Evolutionary conservation across 495 filamentous ascomycete species (phyloP).

Genomic region (Astrothelium subdiscretum): DNA sequence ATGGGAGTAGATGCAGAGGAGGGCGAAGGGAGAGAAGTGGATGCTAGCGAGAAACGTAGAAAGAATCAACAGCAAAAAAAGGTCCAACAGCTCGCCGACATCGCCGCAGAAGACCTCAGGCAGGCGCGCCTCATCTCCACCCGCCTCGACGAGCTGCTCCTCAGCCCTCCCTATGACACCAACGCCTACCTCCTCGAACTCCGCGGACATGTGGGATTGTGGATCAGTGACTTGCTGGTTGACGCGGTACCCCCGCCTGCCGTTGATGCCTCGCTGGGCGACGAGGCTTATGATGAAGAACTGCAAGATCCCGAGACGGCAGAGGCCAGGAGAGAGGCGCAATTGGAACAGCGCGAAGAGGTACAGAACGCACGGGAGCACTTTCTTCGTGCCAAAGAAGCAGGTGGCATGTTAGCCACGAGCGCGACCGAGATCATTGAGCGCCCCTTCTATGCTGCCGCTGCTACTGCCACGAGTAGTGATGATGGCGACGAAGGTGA

Average conservation of each 20-base stretch:
- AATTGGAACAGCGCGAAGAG: not conserved
- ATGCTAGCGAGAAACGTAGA: too few species aligned
- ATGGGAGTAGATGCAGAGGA: too few species aligned
- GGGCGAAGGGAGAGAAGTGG: too few species aligned
- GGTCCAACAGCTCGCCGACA: slow-evolving; percentile 9
- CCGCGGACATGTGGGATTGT: slow-evolving; percentile 55
- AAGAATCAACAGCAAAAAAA: too few species aligned
- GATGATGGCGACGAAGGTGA: not conserved
- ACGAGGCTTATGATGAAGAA: too few species aligned
- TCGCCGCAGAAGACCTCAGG: slow-evolving; percentile 25
- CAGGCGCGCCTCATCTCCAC: slow-evolving; percentile 45
- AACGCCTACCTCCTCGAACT: slow-evolving; percentile 47
- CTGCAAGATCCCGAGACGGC: not conserved
- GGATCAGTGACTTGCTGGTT: slow-evolving; percentile 48
- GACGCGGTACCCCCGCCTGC: not conserved
- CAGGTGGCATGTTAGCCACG: not conserved
- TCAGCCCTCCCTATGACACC: slow-evolving; percentile 51
- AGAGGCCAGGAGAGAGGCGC: not conserved
- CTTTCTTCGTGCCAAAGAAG: not conserved
- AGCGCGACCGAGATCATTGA: not conserved
- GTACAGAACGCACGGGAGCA: not conserved
- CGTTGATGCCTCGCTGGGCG: not conserved
- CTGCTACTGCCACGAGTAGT: not conserved
- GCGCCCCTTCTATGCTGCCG: not conserved
- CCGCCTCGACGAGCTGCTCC: slow-evolving; percentile 53